phyloP scores from a whole-genome alignment of 768 basidiomycete genomes.

The Pleurotus eryngii region DNA sequence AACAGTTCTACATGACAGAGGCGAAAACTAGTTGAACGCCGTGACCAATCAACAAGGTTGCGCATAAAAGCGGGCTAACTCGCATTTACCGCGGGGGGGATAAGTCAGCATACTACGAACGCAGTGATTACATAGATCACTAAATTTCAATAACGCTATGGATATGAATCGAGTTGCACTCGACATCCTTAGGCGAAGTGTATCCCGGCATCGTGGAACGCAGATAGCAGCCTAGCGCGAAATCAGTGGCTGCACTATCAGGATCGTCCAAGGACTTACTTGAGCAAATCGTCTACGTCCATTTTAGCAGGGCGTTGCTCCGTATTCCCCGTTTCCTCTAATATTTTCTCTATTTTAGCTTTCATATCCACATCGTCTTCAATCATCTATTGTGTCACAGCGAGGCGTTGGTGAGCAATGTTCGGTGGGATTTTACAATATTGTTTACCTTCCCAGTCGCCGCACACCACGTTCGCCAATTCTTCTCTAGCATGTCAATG shows the following conservation, averaged over 20 bases:
- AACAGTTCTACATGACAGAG: too few relatives aligned
- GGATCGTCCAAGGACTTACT: constrained; percentile 43
- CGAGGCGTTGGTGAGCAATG: neutral
- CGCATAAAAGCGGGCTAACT: too few relatives aligned
- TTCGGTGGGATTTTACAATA: neutral
- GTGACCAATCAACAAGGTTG: too few relatives aligned
- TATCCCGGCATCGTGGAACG: constrained; percentile 72
- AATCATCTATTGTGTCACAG: constrained; percentile 44
- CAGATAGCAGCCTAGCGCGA: constrained; percentile 55
- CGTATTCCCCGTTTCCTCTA: constrained; percentile 66
- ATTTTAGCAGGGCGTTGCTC: constrained; percentile 89
- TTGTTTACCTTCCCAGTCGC: constrained; percentile 59
- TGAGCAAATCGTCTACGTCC: constrained; percentile 88
- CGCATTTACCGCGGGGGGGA: too few relatives aligned
- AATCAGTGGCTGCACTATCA: constrained; percentile 5
- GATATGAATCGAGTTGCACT: too few relatives aligned
- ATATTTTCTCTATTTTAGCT: constrained; percentile 65
- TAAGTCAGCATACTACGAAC: too few relatives aligned
- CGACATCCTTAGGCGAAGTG: constrained; percentile 53
- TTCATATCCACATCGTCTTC: constrained; percentile 71
- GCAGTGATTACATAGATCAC: too few relatives aligned
- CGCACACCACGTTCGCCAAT: constrained; percentile 90
- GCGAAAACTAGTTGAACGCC: too few relatives aligned
- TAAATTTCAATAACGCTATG: too few relatives aligned
- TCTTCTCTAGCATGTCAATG: constrained; percentile 89